Evolutionary conservation across 2,329 filamentous ascomycete genomes (phyloP).

Genomic region (Fusarium nygamai): DNA sequence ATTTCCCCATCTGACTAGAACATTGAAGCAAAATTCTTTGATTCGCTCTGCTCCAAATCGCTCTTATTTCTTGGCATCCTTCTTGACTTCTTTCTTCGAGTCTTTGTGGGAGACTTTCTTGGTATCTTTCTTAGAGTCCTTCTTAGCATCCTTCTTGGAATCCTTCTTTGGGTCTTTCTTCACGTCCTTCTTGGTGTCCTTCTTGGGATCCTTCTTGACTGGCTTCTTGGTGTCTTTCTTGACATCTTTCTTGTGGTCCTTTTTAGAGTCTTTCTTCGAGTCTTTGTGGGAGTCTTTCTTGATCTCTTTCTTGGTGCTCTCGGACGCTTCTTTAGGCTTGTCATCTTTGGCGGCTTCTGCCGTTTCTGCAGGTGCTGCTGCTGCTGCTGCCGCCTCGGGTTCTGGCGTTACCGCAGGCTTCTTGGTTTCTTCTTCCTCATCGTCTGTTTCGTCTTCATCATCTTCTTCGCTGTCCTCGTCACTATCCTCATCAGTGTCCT

Average conservation of each 20-base stretch:
- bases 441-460: constrained; percentile 23
- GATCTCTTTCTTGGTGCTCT: neutral
- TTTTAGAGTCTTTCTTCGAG: constrained; percentile 8
- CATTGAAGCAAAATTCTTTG: constrained; percentile 4
- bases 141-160: neutral
- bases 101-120: neutral
- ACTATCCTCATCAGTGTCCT: constrained; percentile 34
- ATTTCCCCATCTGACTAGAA: neutral
- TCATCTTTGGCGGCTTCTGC: constrained; percentile 2
- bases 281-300: constrained; percentile 14
- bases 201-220: neutral
- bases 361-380: neutral
- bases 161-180: constrained; percentile 5
- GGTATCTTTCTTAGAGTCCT: neutral
- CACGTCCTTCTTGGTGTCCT: constrained; percentile 1
- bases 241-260: neutral
- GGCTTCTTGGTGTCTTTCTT: neutral
- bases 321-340: constrained; percentile 17
- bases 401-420: neutral
- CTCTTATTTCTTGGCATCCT: constrained; percentile 17
- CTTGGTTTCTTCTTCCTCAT: constrained; percentile 31
- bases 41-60: constrained; percentile 14
- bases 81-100: constrained; percentile 5
- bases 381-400: neutral
- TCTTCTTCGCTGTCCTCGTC: constrained; percentile 21